Percentiles rank a stretch among this genome's conserved stretches.
phyloP scores from a whole-genome alignment of 2,329 filamentous ascomycete genomes.

The Colletotrichum destructivum region DNA sequence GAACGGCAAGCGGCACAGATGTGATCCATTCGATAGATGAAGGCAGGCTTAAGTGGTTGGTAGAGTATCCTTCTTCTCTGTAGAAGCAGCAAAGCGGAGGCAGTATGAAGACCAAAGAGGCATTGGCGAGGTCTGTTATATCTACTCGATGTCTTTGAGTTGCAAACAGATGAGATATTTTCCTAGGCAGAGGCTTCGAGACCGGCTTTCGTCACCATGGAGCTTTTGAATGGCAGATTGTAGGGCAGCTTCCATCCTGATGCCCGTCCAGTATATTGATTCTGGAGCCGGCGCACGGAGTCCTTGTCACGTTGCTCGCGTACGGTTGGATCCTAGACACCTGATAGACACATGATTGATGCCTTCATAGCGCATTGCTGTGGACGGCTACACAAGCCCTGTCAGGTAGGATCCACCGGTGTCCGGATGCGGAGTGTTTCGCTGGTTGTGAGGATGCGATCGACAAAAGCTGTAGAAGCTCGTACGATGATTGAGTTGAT shows the following conservation, averaged over 20 bases:
- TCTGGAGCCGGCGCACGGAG: background rate
- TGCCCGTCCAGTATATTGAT: background rate
- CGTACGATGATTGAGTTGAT: background rate
- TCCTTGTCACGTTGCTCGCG: background rate
- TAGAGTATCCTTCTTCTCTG: accelerated
- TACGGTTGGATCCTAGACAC: background rate
- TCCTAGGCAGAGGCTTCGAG: background rate
- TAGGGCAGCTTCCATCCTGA: background rate
- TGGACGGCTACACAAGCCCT: background rate
- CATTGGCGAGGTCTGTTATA: background rate
- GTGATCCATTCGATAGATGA: background rate
- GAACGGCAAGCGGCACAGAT: background rate
- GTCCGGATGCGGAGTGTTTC: background rate
- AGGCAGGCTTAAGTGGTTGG: background rate
- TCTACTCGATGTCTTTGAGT: background rate
- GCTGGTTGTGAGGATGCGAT: background rate
- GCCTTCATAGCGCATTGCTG: background rate
- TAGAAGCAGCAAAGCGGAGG: background rate
- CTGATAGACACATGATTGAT: background rate
- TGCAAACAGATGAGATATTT: background rate
- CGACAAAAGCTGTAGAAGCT: background rate
- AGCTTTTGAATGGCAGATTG: background rate
- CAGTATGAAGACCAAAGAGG: background rate
- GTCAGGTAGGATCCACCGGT: background rate
- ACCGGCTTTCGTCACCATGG: too few relatives aligned